phyloP scores from a whole-genome alignment of 306 rosid species.

The Boehmeria nivea region DNA sequence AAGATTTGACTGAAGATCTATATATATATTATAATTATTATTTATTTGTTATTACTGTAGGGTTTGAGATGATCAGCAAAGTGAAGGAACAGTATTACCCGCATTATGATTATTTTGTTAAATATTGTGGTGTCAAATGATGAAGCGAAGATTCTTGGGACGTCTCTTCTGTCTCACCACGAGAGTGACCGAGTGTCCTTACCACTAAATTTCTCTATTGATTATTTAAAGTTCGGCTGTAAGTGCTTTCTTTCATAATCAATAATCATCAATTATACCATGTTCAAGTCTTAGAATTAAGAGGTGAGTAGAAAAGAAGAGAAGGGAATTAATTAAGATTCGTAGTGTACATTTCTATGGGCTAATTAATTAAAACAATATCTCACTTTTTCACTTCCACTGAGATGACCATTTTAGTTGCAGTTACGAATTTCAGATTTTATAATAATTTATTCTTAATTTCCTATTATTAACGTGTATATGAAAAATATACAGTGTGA shows the following conservation, averaged over 20 bases:
- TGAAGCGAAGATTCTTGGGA: slow-evolving; percentile 26
- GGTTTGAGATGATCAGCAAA: slow-evolving; percentile 39
- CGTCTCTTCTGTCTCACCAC: slow-evolving; percentile 39
- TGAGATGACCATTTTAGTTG: too few species aligned
- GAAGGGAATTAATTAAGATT: not conserved
- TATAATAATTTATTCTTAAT: too few species aligned
- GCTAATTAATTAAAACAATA: too few species aligned
- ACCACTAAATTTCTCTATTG: slow-evolving; percentile 36
- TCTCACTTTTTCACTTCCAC: too few species aligned
- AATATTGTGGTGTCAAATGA: slow-evolving; percentile 32
- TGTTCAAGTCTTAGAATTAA: slow-evolving; percentile 11
- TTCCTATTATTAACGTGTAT: too few species aligned
- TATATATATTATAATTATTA: too few species aligned
- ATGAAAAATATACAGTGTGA: too few species aligned
- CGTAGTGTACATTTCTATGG: too few species aligned
- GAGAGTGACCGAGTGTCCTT: slow-evolving; percentile 43
- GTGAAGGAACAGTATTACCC: slow-evolving; percentile 66
- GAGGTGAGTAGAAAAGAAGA: slow-evolving; percentile 16
- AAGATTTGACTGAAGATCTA: slow-evolving; percentile 34
- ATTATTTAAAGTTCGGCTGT: slow-evolving; percentile 16
- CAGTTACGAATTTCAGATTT: too few species aligned
- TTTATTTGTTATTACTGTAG: slow-evolving; percentile 25
- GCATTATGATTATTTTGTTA: slow-evolving; percentile 17
- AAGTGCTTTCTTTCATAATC: slow-evolving; percentile 34
- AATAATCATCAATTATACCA: too few species aligned